Evolutionary conservation across 805 yeast genomes (phyloP), one percentile per base, ranked within the genome.

Genomic region (Zygosaccharomyces lentus): DNA sequence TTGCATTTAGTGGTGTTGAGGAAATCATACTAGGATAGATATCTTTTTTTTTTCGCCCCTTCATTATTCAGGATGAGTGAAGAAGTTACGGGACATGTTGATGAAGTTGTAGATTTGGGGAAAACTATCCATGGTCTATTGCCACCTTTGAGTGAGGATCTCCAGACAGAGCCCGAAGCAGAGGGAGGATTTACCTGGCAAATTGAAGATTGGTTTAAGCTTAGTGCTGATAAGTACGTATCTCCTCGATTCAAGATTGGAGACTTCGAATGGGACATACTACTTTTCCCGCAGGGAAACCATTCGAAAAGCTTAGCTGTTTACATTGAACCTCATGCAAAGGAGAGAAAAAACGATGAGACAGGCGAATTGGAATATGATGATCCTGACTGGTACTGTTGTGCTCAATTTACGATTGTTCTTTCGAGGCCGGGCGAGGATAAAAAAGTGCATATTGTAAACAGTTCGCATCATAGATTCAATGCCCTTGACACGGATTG

Each of bases 361-460:
- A 60, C 64, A 4, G 64, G 56, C 1, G 61, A 52, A 26, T 15
- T 46, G 30, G 66, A 49, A 15, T 58, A 59, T 2, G 58, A 52
- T n/a, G 68, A 69, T 46, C 73, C 76, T 2, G 77, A 78, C 46
- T 89, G 96, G 96, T 81, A 81, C 46, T 82, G 80, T n/a, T 89
- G 97, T 67, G 95, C 93, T 2, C 95, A 89, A 58, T 93, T 93
- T 67, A 86, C 86, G 3, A 74, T 93, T 34, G 84, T 83, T 40
- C 72, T 87, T 46, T 89, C 96, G 78, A 85, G 85, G 59, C 96
- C 96, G 1, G 70, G 56, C 2, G 56, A 71, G 4, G 78, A 82
- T 58, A 84, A 90, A 0, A 63, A 73, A 4, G 68, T 78, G n/a
- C 81, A 77, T 59, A 70, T 79, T 21, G 67, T 76, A 9, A 82